A percentile compares a stretch with the other conserved stretches of the same genome.
Evolutionary conservation across 495 filamentous ascomycete genomes (phyloP).

Genomic region (Cladorrhinum samala): DNA sequence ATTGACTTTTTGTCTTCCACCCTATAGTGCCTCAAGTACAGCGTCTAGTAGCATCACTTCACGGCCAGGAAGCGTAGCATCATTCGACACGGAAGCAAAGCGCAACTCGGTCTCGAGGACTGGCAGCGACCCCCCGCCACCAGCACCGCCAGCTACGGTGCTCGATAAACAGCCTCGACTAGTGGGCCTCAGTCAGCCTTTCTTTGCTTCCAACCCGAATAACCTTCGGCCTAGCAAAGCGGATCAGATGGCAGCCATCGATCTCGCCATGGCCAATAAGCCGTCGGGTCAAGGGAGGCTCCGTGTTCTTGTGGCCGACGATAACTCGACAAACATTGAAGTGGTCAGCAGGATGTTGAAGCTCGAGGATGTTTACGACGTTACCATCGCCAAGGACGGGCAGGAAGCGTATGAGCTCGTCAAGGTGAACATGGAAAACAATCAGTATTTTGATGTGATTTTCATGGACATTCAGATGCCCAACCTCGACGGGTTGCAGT

Average conservation of each 20-base stretch:
- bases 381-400: conserved; percentile 77
- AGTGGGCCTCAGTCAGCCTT: conserved; percentile 78
- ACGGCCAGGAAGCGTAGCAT: conserved; percentile 66
- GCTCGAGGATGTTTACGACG: conserved; percentile 56
- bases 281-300: conserved; percentile 52
- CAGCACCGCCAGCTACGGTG: conserved; percentile 17
- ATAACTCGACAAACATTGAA: conserved; percentile 92
- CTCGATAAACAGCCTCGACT: conserved; percentile 62
- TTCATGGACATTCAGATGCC: conserved; percentile 98
- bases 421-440: conserved; percentile 69
- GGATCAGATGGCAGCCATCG: conserved; percentile 37
- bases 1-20: conserved; percentile 29
- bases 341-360: conserved; percentile 63
- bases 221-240: conserved; percentile 28
- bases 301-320: conserved; percentile 85
- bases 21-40: conserved; percentile 40
- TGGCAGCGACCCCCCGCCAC: conserved; percentile 23
- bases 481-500: conserved; percentile 82
- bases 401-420: conserved; percentile 85
- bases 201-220: conserved; percentile 60
- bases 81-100: conserved; percentile 58
- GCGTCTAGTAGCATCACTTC: conserved; percentile 54
- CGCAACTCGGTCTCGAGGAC: conserved; percentile 29
- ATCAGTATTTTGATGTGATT: conserved; percentile 70
- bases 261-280: conserved; percentile 49